Conservation (phyloP, 805 yeast species). For the Cyberlindnera americana region DNA sequence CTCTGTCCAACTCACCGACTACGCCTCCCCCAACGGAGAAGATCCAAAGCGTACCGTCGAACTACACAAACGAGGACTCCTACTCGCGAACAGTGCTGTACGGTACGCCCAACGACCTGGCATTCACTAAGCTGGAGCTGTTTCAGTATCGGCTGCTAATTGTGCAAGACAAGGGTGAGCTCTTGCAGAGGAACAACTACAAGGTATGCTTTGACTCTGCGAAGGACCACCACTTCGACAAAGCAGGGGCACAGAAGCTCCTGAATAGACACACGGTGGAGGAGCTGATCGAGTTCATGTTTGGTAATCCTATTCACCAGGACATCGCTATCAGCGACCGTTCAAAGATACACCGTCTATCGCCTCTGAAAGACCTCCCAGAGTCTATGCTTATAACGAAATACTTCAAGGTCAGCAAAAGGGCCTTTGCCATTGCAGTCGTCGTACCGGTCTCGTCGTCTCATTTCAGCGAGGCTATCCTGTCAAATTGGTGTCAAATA, state of each 20-base stretch:
- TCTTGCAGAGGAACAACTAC: slow-evolving; percentile 34
- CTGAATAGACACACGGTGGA: slow-evolving; percentile 13
- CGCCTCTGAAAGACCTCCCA: slow-evolving; percentile 27
- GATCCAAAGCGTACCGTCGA: too few relatives aligned
- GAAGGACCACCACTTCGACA: slow-evolving; percentile 20
- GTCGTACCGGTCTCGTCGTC: slow-evolving; percentile 27
- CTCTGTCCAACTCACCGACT: background rate
- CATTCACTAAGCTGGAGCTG: slow-evolving; percentile 5
- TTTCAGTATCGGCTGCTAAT: slow-evolving; percentile 32
- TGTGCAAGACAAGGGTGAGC: slow-evolving; percentile 36
- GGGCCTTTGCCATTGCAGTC: slow-evolving; percentile 32
- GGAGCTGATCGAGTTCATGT: slow-evolving; percentile 35
- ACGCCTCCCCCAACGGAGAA: slow-evolving; percentile 5
- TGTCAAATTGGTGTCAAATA: slow-evolving; percentile 33
- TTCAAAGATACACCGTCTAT: slow-evolving; percentile 29
- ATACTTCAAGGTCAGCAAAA: slow-evolving; percentile 28
- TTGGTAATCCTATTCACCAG: slow-evolving; percentile 36
- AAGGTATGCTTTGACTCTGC: slow-evolving; percentile 32
- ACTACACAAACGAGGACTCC: slow-evolving; percentile 23
- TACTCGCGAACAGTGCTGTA: slow-evolving; percentile 26
- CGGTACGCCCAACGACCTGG: slow-evolving; percentile 22
- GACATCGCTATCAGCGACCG: slow-evolving; percentile 26
- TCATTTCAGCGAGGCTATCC: slow-evolving; percentile 26
- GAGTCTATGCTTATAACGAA: slow-evolving; percentile 32
- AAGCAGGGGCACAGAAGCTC: slow-evolving; percentile 10